These are phyloP conservation scores for Pythium rishiriense DNA, from an alignment of 352 stramenopile genomes.

Conservation along the genomic window DNA sequence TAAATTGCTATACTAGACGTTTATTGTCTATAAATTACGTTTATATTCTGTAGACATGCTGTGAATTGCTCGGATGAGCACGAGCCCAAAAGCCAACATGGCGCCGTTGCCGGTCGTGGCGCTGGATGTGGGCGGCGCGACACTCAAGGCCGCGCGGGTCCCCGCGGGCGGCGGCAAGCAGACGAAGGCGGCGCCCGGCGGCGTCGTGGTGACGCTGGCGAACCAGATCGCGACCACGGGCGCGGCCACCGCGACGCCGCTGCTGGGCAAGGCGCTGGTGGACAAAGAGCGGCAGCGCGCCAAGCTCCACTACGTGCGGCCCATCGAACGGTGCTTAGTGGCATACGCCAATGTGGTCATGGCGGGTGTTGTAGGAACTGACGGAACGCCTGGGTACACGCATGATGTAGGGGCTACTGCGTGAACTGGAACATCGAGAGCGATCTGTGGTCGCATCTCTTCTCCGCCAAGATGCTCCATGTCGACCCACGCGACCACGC, in stretches of 20 bases:
- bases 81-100: constrained; percentile 2
- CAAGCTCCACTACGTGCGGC: constrained; percentile 24
- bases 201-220: constrained; percentile 32
- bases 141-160: constrained; percentile 64
- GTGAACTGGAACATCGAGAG: constrained; percentile 82
- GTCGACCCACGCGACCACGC: constrained; percentile 49
- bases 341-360: neutral
- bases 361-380: neutral
- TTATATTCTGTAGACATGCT: too few relatives aligned
- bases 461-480: constrained; percentile 55
- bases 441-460: constrained; percentile 56
- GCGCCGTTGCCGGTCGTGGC: constrained; percentile 35
- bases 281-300: constrained; percentile 55
- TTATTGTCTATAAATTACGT: too few relatives aligned
- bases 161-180: constrained; percentile 1
- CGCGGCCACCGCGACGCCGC: constrained; percentile 14
- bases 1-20: neutral
- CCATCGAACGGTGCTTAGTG: constrained; percentile 26
- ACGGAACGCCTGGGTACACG: neutral
- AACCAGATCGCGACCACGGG: constrained; percentile 49
- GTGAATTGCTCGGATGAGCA: too few relatives aligned
- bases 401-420: constrained; percentile 56
- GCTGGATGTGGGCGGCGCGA: constrained; percentile 59
- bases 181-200: neutral
- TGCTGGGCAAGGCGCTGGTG: constrained; percentile 51